Evolutionary conservation across 2,329 filamentous ascomycete genomes (phyloP).

Genomic region (Xylariaceae sp.): DNA sequence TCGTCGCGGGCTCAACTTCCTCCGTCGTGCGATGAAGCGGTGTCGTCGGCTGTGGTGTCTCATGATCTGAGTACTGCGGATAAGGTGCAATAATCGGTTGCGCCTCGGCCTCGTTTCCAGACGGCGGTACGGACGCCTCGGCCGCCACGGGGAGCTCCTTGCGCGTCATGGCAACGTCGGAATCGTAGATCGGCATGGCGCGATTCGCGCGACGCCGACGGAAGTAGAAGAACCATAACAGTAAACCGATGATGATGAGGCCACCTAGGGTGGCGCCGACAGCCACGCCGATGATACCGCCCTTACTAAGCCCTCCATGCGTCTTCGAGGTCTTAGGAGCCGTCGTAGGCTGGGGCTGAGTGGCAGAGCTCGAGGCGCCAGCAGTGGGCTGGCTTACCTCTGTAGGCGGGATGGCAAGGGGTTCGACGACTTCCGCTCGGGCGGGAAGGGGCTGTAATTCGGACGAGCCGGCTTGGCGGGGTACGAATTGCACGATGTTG

Average conservation of each 20-base stretch:
- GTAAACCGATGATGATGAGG: constrained; percentile 36
- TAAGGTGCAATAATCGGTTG: constrained; percentile 22
- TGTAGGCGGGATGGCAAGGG: not conserved
- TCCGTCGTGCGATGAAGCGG: constrained; percentile 3
- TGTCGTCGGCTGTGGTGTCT: constrained; percentile 12
- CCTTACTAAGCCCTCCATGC: not conserved
- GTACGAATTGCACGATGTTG: not conserved
- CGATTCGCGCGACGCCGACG: constrained; percentile 36
- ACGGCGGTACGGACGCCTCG: constrained; percentile 21
- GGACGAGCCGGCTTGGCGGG: too few species aligned
- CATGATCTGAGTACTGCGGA: constrained; percentile 34
- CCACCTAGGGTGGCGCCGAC: constrained; percentile 29
- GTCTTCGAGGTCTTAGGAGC: not conserved
- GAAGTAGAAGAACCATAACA: constrained; percentile 42
- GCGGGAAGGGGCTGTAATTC: not conserved
- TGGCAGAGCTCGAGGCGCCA: not conserved
- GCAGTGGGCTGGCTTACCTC: not conserved
- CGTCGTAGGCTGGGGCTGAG: not conserved
- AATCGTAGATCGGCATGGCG: constrained; percentile 23
- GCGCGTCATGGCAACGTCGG: constrained; percentile 37
- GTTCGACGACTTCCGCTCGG: not conserved
- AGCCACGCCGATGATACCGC: constrained; percentile 26
- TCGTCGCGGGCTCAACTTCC: not conserved
- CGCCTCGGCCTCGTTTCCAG: constrained; percentile 17
- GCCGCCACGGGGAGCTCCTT: constrained; percentile 20